A percentile compares a stretch with the other conserved stretches of the same genome.
Evolutionary conservation across 306 rosid species (phyloP).

Genomic region (Cicer pinnatifidum): DNA sequence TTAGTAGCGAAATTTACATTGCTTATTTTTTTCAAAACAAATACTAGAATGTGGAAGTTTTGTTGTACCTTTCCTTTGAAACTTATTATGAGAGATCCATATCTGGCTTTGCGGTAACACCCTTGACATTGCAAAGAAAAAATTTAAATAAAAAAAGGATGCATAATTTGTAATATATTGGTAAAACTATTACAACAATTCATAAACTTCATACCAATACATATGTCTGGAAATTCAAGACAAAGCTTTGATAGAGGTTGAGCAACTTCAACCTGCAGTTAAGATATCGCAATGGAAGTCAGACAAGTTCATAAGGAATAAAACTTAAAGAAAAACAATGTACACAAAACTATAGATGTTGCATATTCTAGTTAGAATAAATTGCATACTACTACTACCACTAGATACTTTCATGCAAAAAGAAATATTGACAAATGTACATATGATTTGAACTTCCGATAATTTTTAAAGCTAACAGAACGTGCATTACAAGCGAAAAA

Average conservation of each 20-base stretch:
- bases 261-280: slow-evolving; percentile 80
- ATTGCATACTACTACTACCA: no score
- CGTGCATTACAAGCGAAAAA: no score
- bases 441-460: no score
- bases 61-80: slow-evolving; percentile 73
- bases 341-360: neutral
- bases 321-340: slow-evolving; percentile 3
- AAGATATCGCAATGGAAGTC: slow-evolving; percentile 29
- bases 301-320: slow-evolving; percentile 10
- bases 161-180: slow-evolving; percentile 32
- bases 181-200: slow-evolving; percentile 29
- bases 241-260: slow-evolving; percentile 75
- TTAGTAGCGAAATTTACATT: slow-evolving; percentile 13
- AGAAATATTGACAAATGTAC: no score
- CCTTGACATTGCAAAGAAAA: slow-evolving; percentile 58
- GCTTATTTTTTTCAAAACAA: neutral
- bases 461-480: no score
- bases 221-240: slow-evolving; percentile 86
- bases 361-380: no score
- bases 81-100: slow-evolving; percentile 59
- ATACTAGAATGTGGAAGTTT: slow-evolving; percentile 22
- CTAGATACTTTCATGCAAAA: no score
- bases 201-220: slow-evolving; percentile 64
- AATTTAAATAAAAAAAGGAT: slow-evolving; percentile 3
- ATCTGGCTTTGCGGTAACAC: slow-evolving; percentile 68